These are phyloP conservation scores for Colletotrichum sp. DNA, from an alignment of 2,329 filamentous ascomycete genomes.

Conservation along the genomic window DNA sequence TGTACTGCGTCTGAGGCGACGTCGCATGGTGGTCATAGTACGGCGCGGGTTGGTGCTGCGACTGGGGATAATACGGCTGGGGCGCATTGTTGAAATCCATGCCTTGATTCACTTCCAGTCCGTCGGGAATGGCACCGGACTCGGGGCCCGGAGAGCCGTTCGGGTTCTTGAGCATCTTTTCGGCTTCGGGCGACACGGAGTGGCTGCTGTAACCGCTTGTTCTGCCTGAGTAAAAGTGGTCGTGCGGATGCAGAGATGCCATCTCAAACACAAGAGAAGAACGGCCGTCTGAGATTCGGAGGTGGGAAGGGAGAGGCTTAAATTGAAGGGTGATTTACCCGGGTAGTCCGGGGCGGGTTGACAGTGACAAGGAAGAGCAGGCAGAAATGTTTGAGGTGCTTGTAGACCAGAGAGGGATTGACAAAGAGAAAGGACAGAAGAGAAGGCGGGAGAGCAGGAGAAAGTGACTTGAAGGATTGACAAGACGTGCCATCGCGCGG, in stretches of 20 bases:
- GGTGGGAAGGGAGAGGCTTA: not conserved
- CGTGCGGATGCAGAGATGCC: slow-evolving; percentile 2
- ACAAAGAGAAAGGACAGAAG: not conserved
- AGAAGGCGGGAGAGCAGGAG: not conserved
- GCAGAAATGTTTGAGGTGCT: not conserved
- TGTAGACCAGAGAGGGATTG: not conserved
- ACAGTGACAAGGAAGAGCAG: not conserved
- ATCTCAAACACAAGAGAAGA: not conserved
- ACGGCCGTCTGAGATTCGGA: not conserved
- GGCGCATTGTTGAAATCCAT: slow-evolving; percentile 2
- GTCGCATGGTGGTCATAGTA: not conserved
- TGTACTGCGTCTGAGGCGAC: not conserved
- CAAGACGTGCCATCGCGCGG: not conserved
- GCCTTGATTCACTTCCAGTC: slow-evolving; percentile 1
- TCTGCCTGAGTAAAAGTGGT: not conserved
- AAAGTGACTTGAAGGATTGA: not conserved
- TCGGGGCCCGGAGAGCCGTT: not conserved
- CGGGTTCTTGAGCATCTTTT: slow-evolving; percentile 16
- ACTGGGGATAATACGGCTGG: not conserved
- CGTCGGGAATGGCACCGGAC: slow-evolving; percentile 8
- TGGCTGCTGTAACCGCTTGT: not conserved
- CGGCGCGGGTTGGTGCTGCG: not conserved
- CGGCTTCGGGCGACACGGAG: slow-evolving; percentile 6
- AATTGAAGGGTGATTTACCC: not conserved
- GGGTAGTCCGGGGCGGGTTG: not conserved